These are phyloP conservation scores for Chamaecyparis obtusa DNA, from an alignment of 75 land plant species.

Conservation along the genomic window DNA sequence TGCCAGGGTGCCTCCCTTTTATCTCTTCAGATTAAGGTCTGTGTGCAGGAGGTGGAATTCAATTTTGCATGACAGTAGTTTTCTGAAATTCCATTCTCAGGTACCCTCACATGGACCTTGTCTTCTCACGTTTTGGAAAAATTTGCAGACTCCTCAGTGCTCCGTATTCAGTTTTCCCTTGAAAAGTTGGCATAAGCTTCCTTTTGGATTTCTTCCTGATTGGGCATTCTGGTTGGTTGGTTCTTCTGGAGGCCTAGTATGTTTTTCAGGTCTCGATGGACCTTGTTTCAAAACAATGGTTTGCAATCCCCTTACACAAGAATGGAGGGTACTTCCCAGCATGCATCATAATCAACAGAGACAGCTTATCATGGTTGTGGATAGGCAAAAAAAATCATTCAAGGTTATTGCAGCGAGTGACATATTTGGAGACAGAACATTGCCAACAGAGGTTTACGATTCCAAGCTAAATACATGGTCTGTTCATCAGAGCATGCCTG, in stretches of 20 bases:
- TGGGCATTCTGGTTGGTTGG: conserved; percentile 77
- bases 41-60: conserved; percentile 74
- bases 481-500: conserved; percentile 58
- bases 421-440: conserved; percentile 57
- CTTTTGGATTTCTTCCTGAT: conserved; percentile 54
- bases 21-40: conserved; percentile 52
- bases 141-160: conserved; percentile 40
- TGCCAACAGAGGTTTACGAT: conserved; percentile 78
- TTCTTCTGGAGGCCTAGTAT: conserved; percentile 74
- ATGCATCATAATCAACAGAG: conserved; percentile 74
- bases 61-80: conserved; percentile 49
- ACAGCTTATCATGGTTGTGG: conserved; percentile 57
- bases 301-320: conserved; percentile 66
- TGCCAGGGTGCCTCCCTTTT: conserved; percentile 64
- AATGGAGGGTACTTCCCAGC: conserved; percentile 54
- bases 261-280: conserved; percentile 65
- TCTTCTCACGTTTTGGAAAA: conserved; percentile 62
- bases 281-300: conserved; percentile 46
- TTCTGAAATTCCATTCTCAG: conserved; percentile 57
- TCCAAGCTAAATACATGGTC: conserved; percentile 55
- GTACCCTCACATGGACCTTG: conserved; percentile 75
- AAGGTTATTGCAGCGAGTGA: conserved; percentile 65
- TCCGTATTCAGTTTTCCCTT: conserved; percentile 65
- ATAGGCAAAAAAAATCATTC: conserved; percentile 41
- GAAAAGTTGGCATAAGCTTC: conserved; percentile 60